A percentile compares a stretch with the other conserved stretches of the same genome.
Evolutionary conservation across 2,329 filamentous ascomycete genomes (phyloP).

Genomic region (Arthrobotrys pseudoclavata): DNA sequence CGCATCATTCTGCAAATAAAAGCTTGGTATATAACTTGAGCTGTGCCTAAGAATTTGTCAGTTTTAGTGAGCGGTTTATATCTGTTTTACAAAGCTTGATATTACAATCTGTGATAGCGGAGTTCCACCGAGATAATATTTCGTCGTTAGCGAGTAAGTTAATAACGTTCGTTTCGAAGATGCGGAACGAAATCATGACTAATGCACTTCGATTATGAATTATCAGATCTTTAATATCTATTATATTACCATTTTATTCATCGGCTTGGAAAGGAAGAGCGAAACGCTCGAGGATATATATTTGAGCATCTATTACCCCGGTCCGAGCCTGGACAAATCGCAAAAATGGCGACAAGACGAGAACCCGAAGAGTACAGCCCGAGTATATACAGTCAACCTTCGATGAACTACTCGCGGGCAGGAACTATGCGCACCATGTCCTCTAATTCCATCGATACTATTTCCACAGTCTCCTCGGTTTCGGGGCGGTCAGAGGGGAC

Average conservation of each 20-base stretch:
- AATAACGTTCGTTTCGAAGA: too few relatives aligned
- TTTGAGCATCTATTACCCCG: neutral
- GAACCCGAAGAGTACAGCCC: constrained; percentile 38
- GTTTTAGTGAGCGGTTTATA: neutral
- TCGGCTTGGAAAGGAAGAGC: too few relatives aligned
- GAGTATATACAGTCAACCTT: constrained; percentile 49
- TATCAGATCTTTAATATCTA: too few relatives aligned
- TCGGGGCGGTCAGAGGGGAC: constrained; percentile 11
- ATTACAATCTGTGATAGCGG: too few relatives aligned
- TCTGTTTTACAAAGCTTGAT: constrained; percentile 1
- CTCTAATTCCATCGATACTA: constrained; percentile 19
- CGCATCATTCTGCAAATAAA: neutral
- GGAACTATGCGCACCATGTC: constrained; percentile 34
- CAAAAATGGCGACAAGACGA: constrained; percentile 25
- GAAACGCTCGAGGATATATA: neutral
- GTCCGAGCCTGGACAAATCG: neutral
- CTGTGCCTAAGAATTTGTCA: constrained; percentile 15
- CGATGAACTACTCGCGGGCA: constrained; percentile 27
- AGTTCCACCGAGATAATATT: too few relatives aligned
- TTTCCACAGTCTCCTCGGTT: neutral
- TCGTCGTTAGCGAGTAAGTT: too few relatives aligned
- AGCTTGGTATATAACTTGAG: constrained; percentile 2
- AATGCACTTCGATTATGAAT: too few relatives aligned
- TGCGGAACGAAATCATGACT: too few relatives aligned
- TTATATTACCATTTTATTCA: too few relatives aligned